Evolutionary conservation across 78 protist genomes (phyloP).

Genomic region (Goniomonas avonlea): DNA sequence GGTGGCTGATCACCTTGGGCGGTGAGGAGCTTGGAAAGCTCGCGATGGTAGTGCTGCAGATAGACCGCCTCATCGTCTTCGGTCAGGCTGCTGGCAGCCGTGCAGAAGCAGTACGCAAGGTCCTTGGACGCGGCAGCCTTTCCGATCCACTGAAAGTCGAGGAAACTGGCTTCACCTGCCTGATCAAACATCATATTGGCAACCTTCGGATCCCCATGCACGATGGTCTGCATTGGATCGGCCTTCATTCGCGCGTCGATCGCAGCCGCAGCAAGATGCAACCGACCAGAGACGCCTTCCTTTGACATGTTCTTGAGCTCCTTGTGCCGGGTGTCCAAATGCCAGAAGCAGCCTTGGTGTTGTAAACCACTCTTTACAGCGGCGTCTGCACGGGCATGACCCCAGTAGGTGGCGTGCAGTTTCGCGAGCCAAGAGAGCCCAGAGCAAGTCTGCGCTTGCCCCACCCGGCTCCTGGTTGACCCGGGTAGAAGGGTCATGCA

Average conservation of each 20-base stretch:
- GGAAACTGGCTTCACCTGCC: not conserved
- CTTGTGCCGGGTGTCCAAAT: not conserved
- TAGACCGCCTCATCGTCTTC: not conserved
- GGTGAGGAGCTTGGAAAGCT: not conserved
- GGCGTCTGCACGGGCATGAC: not conserved
- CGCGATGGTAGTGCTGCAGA: not conserved
- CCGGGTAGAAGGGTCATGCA: not conserved
- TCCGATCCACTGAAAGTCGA: slow-evolving; percentile 3
- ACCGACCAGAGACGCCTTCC: not conserved
- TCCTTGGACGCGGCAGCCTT: not conserved
- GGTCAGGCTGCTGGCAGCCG: not conserved
- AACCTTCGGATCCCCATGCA: slow-evolving; percentile 13
- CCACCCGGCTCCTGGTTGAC: not conserved
- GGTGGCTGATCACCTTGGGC: not conserved
- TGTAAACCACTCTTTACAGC: not conserved
- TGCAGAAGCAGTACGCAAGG: not conserved
- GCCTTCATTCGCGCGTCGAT: not conserved
- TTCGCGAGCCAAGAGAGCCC: not conserved
- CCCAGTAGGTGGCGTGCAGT: slow-evolving; percentile 21
- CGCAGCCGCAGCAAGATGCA: not conserved
- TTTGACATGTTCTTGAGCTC: not conserved
- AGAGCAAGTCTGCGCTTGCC: not conserved
- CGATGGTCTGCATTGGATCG: not conserved
- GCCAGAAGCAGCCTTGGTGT: not conserved
- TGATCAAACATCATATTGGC: not conserved